These are phyloP conservation scores for Elongisporangium prolatum DNA, from an alignment of 352 stramenopile species.

Conservation along the genomic window DNA sequence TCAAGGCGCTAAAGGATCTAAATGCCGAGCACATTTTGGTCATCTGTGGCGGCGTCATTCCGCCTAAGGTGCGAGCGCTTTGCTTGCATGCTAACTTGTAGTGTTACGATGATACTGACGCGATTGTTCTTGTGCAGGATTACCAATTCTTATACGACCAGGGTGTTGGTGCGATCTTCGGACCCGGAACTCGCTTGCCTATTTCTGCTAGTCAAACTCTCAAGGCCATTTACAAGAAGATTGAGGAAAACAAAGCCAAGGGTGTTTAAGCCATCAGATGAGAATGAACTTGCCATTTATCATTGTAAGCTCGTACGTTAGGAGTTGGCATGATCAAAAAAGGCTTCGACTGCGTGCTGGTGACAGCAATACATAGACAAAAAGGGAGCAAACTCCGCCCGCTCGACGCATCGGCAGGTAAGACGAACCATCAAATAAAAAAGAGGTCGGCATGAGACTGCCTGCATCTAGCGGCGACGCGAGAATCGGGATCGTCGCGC, in stretches of 20 bases:
- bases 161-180: slow-evolving; percentile 92
- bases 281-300: background rate
- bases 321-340: background rate
- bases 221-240: slow-evolving; percentile 50
- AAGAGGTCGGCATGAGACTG: background rate
- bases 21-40: slow-evolving; percentile 93
- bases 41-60: slow-evolving; percentile 95
- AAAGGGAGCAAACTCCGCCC: background rate
- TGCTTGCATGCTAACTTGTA: background rate
- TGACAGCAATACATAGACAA: background rate
- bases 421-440: slow-evolving; percentile 2
- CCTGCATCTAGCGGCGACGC: slow-evolving; percentile 9
- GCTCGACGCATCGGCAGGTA: background rate
- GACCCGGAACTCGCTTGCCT: slow-evolving; percentile 92
- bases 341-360: background rate
- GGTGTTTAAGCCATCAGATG: slow-evolving; percentile 17
- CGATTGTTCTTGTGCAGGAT: slow-evolving; percentile 49
- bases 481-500: slow-evolving; percentile 4
- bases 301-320: background rate
- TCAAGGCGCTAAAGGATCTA: slow-evolving; percentile 89
- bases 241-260: slow-evolving; percentile 33
- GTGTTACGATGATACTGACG: background rate
- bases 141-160: slow-evolving; percentile 94
- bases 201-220: slow-evolving; percentile 62
- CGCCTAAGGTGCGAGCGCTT: slow-evolving; percentile 40